These are phyloP conservation scores for Dactylis glomerata DNA, from an alignment of 176 grass and related monocot genomes.

Conservation along the genomic window DNA sequence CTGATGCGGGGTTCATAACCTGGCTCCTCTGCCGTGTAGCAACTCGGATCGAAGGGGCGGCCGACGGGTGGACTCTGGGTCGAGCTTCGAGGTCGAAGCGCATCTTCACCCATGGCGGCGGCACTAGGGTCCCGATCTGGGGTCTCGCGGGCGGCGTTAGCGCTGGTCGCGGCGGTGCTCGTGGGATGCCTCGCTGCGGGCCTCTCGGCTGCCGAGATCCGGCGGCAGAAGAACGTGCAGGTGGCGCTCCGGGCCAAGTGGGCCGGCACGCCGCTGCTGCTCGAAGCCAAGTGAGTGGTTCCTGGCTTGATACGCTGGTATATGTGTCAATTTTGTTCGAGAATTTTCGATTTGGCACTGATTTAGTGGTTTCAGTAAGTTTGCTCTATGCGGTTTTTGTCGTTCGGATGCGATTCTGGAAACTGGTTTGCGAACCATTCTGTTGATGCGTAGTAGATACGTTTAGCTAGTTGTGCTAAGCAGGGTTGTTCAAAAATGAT, in stretches of 20 bases:
- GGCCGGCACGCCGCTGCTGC: slow-evolving; percentile 80
- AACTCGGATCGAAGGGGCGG: slow-evolving; percentile 19
- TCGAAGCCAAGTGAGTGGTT: slow-evolving; percentile 69
- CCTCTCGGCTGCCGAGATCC: slow-evolving; percentile 34
- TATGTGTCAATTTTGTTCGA: background rate
- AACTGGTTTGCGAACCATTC: background rate
- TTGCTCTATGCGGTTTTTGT: background rate
- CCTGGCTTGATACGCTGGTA: background rate
- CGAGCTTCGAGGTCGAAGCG: slow-evolving; percentile 5
- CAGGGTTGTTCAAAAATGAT: background rate
- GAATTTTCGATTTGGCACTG: background rate
- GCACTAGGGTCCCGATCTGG: slow-evolving; percentile 37
- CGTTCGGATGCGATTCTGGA: background rate
- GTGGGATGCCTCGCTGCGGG: slow-evolving; percentile 23
- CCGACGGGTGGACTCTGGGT: background rate
- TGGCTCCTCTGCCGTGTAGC: background rate
- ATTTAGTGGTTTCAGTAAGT: background rate
- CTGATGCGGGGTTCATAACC: slow-evolving; percentile 28
- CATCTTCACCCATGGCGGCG: slow-evolving; percentile 21
- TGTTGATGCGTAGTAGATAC: background rate
- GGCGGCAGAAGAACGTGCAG: slow-evolving; percentile 87
- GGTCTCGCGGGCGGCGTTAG: slow-evolving; percentile 9
- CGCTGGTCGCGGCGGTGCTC: slow-evolving; percentile 18
- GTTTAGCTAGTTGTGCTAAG: background rate
- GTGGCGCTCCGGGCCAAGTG: slow-evolving; percentile 83